Base-by-base conservation (phyloP, 495 filamentous ascomycete genomes). In the Penicillium canariense region DNA sequence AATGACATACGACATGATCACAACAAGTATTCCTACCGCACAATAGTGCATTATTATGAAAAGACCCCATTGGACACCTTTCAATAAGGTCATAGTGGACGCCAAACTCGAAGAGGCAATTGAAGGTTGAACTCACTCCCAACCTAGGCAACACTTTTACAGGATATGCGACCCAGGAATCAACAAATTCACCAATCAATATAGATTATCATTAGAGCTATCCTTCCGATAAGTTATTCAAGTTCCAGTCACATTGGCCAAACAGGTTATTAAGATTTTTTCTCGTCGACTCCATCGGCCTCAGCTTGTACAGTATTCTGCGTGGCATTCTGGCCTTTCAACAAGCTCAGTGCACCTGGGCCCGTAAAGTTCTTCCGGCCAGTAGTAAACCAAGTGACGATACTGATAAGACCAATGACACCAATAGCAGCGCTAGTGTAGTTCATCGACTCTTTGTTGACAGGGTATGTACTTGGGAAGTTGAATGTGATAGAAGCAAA, bases 401-500 rank as follows among this genome's bases (percentile, higher is more conserved):
- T 12, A 30, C 72, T 77, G 20, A 85, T 71, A 15, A 83, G 54
- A 40, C 67, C 80, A 48, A 83, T 75, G 7, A 81, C 68, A 2
- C 81, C 82, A 51, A 83, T 70, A 0, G 81, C 80, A 14, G 82
- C 81, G 35, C 70, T 77, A 0, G 80, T 82, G 55, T 84, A 84
- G 50, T 84, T 85, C 81, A 85, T 84, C 31, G 80, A 77, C 8
- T 76, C 69, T 4, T 71, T 61, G 7, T 62, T 68, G 2, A 84
- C 80, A 0, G 81, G 81, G 30, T 54, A 68, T 2, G 76, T 58
- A 5, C 69, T 72, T 0, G 82, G 81, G 58, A 85, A 82, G 51
- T 83, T 84, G 66, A 85, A 84, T 0, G 78, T 82, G 25, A 84
- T 79, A 5, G 71, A 71, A 1, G 72, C 76, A 36, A 83, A 84